Base-by-base conservation (phyloP, 768 basidiomycete genomes). In the Flagelloscypha sp. region DNA sequence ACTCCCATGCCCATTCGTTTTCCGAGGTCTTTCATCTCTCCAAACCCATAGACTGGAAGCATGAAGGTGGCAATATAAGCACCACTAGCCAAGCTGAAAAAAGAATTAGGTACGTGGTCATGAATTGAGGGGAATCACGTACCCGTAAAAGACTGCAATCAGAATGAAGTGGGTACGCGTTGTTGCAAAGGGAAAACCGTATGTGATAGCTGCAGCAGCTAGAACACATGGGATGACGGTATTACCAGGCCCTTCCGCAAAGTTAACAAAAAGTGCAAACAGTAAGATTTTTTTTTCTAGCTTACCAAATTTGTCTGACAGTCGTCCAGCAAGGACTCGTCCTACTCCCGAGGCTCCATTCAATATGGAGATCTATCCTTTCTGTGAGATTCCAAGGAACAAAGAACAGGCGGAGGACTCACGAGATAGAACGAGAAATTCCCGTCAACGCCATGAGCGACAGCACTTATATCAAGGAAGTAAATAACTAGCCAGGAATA, bases 261-360 rank as follows among this genome's bases (percentile, higher is more conserved):
- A 34, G n/a, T 24, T 41, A 5, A 46, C 35, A 9, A 7, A n/a
- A 4, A 5, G 21, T 5, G 25, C n/a, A 27, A 13, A 30, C n/a
- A 28, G 23, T 11, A 15, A 3, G 8, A 18, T 15, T 10, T 19
- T n/a, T n/a, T n/a, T n/a, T n/a, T n/a, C n/a, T n/a, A 6, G 45
- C 63, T 34, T 37, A 70, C 77, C 78, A 12, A 67, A 31, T 33
- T 53, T 58, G 48, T 81, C 79, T 7, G 68, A 64, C 9, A 70
- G 31, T 11, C 72, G 17, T 10, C 76, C 79, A 0, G 62, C 62
- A 2, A 54, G 28, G 6, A 79, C 36, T 3, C 81, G 71, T 3
- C 79, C 79, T 9, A 79, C 43, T 3, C 66, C 63, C 2, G 74
- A 76, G 7, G 65, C 58, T 1, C 70, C 76, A 44, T 84, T 84